Conservation (phyloP, 208 protist genomes). For the Crithidia bombi region DNA sequence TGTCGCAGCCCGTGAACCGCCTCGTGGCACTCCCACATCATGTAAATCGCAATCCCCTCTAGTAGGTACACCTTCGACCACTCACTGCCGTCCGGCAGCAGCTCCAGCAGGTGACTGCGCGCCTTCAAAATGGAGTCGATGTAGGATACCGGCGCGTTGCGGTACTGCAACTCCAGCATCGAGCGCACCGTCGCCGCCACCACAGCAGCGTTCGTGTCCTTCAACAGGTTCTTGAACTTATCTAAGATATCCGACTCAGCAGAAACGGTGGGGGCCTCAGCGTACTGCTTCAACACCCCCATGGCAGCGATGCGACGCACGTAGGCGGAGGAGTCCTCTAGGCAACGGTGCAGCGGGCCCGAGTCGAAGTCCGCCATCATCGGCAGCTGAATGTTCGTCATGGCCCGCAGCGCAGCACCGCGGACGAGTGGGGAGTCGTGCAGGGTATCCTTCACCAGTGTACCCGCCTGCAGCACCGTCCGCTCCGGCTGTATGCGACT, state of each 20-base stretch:
- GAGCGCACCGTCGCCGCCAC: slow-evolving; percentile 96
- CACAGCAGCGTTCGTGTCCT: slow-evolving; percentile 97
- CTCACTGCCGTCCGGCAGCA: slow-evolving; percentile 94
- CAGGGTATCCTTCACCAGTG: slow-evolving; percentile 95
- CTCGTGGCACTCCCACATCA: slow-evolving; percentile 39
- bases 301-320: slow-evolving; percentile 98
- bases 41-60: slow-evolving; percentile 88
- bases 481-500: slow-evolving; percentile 96
- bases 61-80: slow-evolving; percentile 98
- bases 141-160: slow-evolving; percentile 36
- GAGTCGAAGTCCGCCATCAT: slow-evolving; percentile 97
- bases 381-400: slow-evolving; percentile 98
- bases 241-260: slow-evolving; percentile 91
- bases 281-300: slow-evolving; percentile 97
- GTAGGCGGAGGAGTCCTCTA: slow-evolving; percentile 97
- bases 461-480: slow-evolving; percentile 98
- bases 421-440: slow-evolving; percentile 97
- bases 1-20: slow-evolving; percentile 12
- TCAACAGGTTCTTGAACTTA: slow-evolving; percentile 90
- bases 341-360: slow-evolving; percentile 91
- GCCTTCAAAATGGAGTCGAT: slow-evolving; percentile 55
- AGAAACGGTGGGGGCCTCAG: slow-evolving; percentile 91
- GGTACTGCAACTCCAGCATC: slow-evolving; percentile 72
- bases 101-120: slow-evolving; percentile 89
- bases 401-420: slow-evolving; percentile 98